These are phyloP conservation scores for Gentiana straminea DNA, from an alignment of 257 asterid species.

Conservation along the genomic window DNA sequence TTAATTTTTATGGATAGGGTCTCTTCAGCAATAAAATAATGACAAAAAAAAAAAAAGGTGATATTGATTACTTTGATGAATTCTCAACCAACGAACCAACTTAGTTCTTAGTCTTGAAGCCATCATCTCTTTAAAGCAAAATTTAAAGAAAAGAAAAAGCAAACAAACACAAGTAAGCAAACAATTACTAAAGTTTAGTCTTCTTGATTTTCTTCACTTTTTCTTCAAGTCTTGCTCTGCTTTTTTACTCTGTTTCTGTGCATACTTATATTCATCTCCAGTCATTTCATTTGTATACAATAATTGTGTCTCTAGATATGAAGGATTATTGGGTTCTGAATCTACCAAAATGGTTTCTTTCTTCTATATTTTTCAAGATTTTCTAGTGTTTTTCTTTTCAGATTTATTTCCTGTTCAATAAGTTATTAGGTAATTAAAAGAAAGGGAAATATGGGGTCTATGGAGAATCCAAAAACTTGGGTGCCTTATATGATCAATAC, in stretches of 20 bases:
- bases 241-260: constrained; percentile 12
- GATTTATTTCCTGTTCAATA: too few relatives aligned
- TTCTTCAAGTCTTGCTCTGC: constrained; percentile 14
- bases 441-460: constrained; percentile 12
- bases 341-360: too few relatives aligned
- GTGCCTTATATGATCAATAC: constrained; percentile 26
- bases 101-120: constrained; percentile 22
- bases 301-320: too few relatives aligned
- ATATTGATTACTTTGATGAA: constrained; percentile 31
- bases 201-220: constrained; percentile 15
- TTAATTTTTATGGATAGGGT: too few relatives aligned
- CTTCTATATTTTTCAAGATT: too few relatives aligned
- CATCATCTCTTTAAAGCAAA: constrained; percentile 27
- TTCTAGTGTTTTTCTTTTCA: too few relatives aligned
- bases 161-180: constrained; percentile 5
- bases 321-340: too few relatives aligned
- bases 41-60: constrained; percentile 1
- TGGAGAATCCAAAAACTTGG: constrained; percentile 27
- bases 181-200: constrained; percentile 6
- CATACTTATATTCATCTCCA: background rate
- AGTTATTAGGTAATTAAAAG: too few relatives aligned
- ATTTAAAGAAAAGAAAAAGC: constrained; percentile 10
- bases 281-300: background rate
- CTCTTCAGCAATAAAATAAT: background rate
- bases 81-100: constrained; percentile 30